Evolutionary conservation across 805 yeast genomes (phyloP), one percentile per base, ranked within the genome.

Genomic region (Tetrapisispora namnaoensis): DNA sequence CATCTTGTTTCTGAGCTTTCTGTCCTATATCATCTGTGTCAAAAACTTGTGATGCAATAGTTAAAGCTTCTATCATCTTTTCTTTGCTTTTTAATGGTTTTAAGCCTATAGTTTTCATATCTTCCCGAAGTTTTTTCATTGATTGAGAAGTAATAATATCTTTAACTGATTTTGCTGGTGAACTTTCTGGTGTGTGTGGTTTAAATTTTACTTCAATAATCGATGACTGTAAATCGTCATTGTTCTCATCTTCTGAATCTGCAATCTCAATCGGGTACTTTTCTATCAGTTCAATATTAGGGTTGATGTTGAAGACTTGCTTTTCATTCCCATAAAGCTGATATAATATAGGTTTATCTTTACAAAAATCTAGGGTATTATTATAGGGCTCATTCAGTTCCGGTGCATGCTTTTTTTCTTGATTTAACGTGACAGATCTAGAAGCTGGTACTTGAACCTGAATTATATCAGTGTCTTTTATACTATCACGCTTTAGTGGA

Each of bases 371-470:
- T 14, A 10, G 1, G 4, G n/a, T 38, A 8, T 18, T n/a, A 3
- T 18, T 17, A 13, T 20, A 13, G 10, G 37, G 1, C 16, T 20
- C n/a, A 18, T 11, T 11, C 7, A 18, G 4, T 4, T 38, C 17
- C 4, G 8, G 13, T 11, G 18, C n/a, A 11, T 20, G 20, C 34
- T 45, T 37, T 5, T n/a, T 42, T 3, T 42, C 44, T 18, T 24
- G 13, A 18, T 16, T 3, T 22, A 45, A 13, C 1, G 67, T 62
- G 3, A 65, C 48, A 1, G 56, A 49, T 45, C 66, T 55, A n/a
- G 68, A 61, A 4, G 65, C 67, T 5, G 67, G 67, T 2, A 65
- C 64, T 48, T 65, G 65, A 4, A 63, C 50, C 22, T 27, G 32
- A 2, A 52, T 45, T 35, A 38, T 37, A 11, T 53, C 22, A 8